Conservation (phyloP, 176 grass and related monocot species). For the Aegilops bicornis region DNA sequence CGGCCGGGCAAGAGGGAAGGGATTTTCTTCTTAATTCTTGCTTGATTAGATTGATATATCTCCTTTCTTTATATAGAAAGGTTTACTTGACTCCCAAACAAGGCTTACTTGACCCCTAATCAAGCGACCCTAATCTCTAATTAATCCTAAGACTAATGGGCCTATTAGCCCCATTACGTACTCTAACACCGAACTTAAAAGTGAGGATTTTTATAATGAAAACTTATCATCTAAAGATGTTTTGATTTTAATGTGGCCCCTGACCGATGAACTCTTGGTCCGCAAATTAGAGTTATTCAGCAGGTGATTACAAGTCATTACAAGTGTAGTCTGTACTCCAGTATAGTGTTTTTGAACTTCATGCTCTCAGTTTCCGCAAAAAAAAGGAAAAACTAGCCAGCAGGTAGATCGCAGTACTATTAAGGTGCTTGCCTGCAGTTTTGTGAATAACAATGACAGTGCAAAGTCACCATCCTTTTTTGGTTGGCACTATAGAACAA, state of each 20-base stretch:
- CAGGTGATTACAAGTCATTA: not conserved
- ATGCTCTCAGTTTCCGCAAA: not conserved
- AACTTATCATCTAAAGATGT: not conserved
- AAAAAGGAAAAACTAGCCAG: too few species aligned
- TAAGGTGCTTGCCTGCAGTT: not conserved
- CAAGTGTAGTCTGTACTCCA: not conserved
- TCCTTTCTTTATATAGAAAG: too few species aligned
- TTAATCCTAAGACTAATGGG: too few species aligned
- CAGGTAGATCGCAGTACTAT: constrained; percentile 11
- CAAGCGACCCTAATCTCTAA: too few species aligned
- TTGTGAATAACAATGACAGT: not conserved
- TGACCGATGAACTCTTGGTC: not conserved
- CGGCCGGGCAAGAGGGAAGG: too few species aligned
- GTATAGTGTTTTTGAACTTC: not conserved
- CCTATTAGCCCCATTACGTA: too few species aligned
- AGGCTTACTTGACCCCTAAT: too few species aligned
- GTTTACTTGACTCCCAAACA: too few species aligned
- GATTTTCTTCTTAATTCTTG: too few species aligned
- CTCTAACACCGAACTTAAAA: not conserved
- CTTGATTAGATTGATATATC: too few species aligned
- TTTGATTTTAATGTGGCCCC: not conserved
- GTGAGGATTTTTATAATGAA: not conserved
- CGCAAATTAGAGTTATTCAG: not conserved
- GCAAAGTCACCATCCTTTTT: constrained; percentile 3
- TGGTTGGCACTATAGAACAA: not conserved